Evolutionary conservation across 345 rosid genomes (phyloP).

Genomic region (Kandelia obovata): DNA sequence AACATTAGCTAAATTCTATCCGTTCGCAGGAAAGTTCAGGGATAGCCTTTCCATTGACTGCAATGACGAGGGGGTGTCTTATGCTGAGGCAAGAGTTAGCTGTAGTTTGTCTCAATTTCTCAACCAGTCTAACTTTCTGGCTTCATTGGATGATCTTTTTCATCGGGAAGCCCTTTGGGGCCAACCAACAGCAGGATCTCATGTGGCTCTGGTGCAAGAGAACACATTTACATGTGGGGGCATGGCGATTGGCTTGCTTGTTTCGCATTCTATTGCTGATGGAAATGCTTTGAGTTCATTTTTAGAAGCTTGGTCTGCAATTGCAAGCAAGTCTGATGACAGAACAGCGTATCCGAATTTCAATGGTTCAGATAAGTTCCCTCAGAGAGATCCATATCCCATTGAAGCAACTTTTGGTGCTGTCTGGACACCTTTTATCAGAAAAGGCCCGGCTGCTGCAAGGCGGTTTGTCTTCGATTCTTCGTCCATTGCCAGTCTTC

Average conservation of each 20-base stretch:
- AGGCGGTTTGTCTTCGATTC: constrained; percentile 2
- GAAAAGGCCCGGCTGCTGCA: background rate
- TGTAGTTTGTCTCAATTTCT: constrained; percentile 15
- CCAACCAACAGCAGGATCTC: constrained; percentile 6
- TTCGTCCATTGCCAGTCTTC: background rate
- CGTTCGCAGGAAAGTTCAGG: constrained; percentile 21
- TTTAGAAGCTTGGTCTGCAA: constrained; percentile 39
- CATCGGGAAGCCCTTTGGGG: background rate
- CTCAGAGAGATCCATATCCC: background rate
- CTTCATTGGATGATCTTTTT: constrained; percentile 13
- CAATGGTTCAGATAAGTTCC: constrained; percentile 32
- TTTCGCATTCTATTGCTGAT: constrained; percentile 49
- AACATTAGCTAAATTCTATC: constrained; percentile 22
- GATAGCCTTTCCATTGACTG: constrained; percentile 17
- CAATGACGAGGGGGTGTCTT: constrained; percentile 21
- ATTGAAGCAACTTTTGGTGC: background rate
- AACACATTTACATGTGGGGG: constrained; percentile 41
- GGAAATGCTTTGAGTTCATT: constrained; percentile 36
- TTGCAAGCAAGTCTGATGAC: constrained; percentile 9
- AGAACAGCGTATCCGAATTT: constrained; percentile 25
- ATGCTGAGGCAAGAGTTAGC: constrained; percentile 6
- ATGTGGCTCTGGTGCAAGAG: constrained; percentile 19
- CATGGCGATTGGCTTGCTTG: constrained; percentile 29
- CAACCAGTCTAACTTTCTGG: constrained; percentile 7
- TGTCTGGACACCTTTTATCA: background rate